Evolutionary conservation across 2,329 filamentous ascomycete genomes (phyloP), one percentile per base, ranked within the genome.

Genomic region (Diaporthe ampelina): DNA sequence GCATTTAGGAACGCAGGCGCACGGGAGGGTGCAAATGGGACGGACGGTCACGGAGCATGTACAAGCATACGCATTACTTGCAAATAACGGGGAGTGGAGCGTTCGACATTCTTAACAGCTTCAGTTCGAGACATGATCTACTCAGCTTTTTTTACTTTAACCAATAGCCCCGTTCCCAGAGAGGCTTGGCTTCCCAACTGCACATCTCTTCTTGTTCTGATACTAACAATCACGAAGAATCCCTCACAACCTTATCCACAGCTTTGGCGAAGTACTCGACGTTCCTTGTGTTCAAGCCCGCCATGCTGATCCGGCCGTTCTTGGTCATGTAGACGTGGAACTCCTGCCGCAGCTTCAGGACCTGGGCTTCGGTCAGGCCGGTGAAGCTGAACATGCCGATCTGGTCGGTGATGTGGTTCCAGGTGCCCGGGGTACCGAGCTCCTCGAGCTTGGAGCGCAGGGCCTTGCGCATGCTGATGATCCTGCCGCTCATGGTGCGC

Each of bases 351-450:
- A 97, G 86, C 85, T 91, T 91, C 78, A 89, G 79, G 10, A 96
- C 94, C 82, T 97, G 94, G 76, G 90, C 82, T 85, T 95, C 93
- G 17, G 83, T 90, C 82, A 97, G 85, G 17, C 94, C 94, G 0
- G 94, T 97, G 84, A 97, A 99, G 83, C 93, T 96, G 87, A 99
- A 99, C 97, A 99, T 99, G 86, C 97, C 97, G 82, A 99, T 99
- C 89, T 99, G 97, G 80, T 97, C 94, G 21, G 95, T 98, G 83
- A 99, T 97, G 86, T 99, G 97, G 81, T 95, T 94, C 97, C 97
- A 99, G 19, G 90, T 93, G 43, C 96, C 96, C 0, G 96, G 96
- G 0, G 97, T 98, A 40, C 91, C 91, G 75, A 96, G 89, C 81
- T 92, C 91, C 85, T 98, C 96, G 15, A 99, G 91, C 84, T 95